phyloP scores from a whole-genome alignment of 768 basidiomycete genomes.

The Boletus pseudopeckii region DNA sequence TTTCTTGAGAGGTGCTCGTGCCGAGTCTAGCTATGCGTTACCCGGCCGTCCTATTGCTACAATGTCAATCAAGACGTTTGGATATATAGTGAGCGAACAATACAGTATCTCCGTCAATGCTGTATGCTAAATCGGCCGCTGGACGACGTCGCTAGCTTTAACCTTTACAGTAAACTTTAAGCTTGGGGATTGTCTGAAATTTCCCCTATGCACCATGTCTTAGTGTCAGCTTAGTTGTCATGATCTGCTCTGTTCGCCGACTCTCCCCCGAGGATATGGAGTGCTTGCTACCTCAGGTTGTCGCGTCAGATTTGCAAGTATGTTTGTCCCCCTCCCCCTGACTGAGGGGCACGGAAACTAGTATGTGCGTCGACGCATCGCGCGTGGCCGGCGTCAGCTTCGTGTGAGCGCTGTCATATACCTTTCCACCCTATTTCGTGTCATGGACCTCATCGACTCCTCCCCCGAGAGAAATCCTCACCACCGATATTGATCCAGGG shows the following conservation, averaged over 20 bases:
- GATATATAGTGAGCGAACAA: slow-evolving; percentile 42
- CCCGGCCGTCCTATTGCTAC: slow-evolving; percentile 55
- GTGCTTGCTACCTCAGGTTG: too few species aligned
- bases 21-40: slow-evolving; percentile 47
- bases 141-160: slow-evolving; percentile 46
- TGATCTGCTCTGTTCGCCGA: neutral
- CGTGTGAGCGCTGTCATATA: too few species aligned
- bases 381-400: too few species aligned
- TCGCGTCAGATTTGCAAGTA: too few species aligned
- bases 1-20: neutral
- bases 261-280: too few species aligned
- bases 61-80: slow-evolving; percentile 87
- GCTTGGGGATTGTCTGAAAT: slow-evolving; percentile 61
- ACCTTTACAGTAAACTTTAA: slow-evolving; percentile 75
- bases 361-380: too few species aligned
- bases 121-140: neutral
- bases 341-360: too few species aligned
- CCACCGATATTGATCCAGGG: too few species aligned
- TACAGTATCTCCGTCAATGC: neutral
- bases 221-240: slow-evolving; percentile 48
- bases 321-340: too few species aligned
- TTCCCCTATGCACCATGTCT: slow-evolving; percentile 75
- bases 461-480: too few species aligned
- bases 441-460: too few species aligned
- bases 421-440: too few species aligned